phyloP scores from a whole-genome alignment of 1,284 basidiomycete species.

The Rhizoctonia solani region DNA sequence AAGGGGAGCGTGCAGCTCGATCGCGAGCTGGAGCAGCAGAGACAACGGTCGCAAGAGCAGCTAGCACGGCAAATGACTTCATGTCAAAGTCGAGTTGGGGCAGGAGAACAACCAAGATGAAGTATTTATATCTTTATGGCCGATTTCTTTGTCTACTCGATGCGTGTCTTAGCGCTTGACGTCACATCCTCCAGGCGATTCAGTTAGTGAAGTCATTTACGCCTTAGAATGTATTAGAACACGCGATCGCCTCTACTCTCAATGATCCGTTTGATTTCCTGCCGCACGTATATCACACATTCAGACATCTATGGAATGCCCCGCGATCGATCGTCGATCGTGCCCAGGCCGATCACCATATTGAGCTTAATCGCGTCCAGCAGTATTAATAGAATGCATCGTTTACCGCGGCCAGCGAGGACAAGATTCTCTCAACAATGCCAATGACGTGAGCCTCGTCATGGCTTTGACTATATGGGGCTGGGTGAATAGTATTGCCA shows the following conservation, averaged over 20 bases:
- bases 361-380: not conserved
- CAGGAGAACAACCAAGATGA: not conserved
- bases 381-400: not conserved
- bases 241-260: not conserved
- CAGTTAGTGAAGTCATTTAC: constrained; percentile 16
- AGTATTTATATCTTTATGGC: not conserved
- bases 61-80: constrained; percentile 15
- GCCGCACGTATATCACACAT: no score
- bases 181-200: not conserved
- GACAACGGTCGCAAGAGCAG: not conserved
- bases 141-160: not conserved
- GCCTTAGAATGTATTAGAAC: not conserved
- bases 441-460: not conserved
- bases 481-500: not conserved
- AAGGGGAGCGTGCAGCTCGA: constrained; percentile 5
- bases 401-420: not conserved
- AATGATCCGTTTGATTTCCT: not conserved
- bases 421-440: not conserved
- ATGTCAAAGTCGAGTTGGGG: not conserved
- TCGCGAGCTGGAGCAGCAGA: constrained; percentile 17
- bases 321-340: no score
- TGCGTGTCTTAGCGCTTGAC: not conserved
- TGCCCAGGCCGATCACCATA: no score
- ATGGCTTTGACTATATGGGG: not conserved
- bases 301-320: no score